Conservation (phyloP, 2,329 filamentous ascomycete species). For the Aspergillus sp. region DNA sequence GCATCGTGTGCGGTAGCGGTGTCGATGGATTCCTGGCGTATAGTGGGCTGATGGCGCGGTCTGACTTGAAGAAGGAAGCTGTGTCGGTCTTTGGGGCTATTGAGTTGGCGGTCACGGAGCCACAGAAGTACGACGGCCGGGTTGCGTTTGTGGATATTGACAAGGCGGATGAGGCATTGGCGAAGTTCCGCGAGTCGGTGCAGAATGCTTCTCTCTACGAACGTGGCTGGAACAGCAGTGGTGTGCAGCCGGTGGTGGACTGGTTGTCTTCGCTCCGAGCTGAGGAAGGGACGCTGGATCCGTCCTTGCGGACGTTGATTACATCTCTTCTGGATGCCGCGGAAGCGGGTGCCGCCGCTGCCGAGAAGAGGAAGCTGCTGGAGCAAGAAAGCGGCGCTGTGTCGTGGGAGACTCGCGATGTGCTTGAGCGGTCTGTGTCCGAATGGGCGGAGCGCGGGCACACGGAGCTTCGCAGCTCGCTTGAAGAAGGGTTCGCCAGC, state of each 20-base stretch:
- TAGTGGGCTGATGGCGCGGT: slow-evolving; percentile 33
- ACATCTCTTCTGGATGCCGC: slow-evolving; percentile 60
- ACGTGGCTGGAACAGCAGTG: slow-evolving; percentile 71
- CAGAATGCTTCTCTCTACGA: slow-evolving; percentile 72
- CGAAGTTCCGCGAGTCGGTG: slow-evolving; percentile 68
- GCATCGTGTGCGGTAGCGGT: slow-evolving; percentile 72
- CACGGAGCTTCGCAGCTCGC: slow-evolving; percentile 75
- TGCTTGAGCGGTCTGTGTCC: slow-evolving; percentile 62
- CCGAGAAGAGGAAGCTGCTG: slow-evolving; percentile 32
- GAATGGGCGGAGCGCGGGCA: slow-evolving; percentile 80
- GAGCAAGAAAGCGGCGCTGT: slow-evolving; percentile 38
- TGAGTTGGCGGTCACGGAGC: slow-evolving; percentile 51
- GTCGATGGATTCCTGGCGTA: slow-evolving; percentile 61
- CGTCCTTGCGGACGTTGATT: slow-evolving; percentile 67
- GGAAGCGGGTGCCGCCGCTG: slow-evolving; percentile 32
- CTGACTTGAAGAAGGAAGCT: slow-evolving; percentile 33
- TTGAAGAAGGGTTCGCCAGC: slow-evolving; percentile 76
- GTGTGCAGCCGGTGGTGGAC: slow-evolving; percentile 62
- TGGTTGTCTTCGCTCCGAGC: slow-evolving; percentile 57
- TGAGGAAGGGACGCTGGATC: slow-evolving; percentile 59
- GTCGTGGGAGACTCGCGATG: slow-evolving; percentile 46
- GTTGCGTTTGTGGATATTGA: slow-evolving; percentile 64
- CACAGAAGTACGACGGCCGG: slow-evolving; percentile 21
- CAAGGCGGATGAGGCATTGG: slow-evolving; percentile 63
- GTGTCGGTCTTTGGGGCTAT: slow-evolving; percentile 40